Evolutionary conservation across 495 filamentous ascomycete genomes (phyloP), one percentile per base, ranked within the genome.

Genomic region (Aspergillus sclerotiicarbonarius): DNA sequence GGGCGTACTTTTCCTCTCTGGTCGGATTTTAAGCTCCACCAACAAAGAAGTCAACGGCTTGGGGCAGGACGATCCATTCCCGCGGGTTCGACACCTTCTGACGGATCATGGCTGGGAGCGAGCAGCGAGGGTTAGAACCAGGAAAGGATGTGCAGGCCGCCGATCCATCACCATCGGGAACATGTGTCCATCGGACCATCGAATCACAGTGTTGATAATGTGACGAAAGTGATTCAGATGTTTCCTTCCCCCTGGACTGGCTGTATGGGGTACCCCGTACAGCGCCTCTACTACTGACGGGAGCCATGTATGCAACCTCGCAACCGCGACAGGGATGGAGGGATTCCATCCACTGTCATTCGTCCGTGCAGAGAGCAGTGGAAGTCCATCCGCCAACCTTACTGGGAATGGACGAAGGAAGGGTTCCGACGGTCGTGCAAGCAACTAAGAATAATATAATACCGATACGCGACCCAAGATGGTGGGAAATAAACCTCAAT

Each of bases 41-140:
- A 51, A 25, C 25, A 25, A 25, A 25, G 25, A 25, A 35, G 56
- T 32, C 32, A 63, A 60, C 61, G 57, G 67, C 64, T 68, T 62
- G 58, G 59, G 59, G 57, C 43, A 58, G 57, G 66, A 63, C 62
- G 71, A 75, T 69, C 69, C 67, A 68, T 72, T 71, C 61, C 61
- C 59, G 58, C 60, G 63, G 61, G 46, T 54, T 65, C 59, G 51
- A 65, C 56, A 39, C 57, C 56, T 46, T 66, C 66, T 70, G 67
- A 66, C 53, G 62, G 66, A 66, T 61, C 58, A 56, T 60, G 54
- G 32, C 61, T 41, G 61, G 52, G 44, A 55, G 57, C 65, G 57
- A 56, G 57, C 54, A 63, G 19, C 31, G 19, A 56, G 29, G 64
- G 55, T 59, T 67, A 70, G 67, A 71, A 67, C 66, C 55, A 59